Conservation (phyloP, 2,329 filamentous ascomycete species). For the Cladorrhinum sp. region DNA sequence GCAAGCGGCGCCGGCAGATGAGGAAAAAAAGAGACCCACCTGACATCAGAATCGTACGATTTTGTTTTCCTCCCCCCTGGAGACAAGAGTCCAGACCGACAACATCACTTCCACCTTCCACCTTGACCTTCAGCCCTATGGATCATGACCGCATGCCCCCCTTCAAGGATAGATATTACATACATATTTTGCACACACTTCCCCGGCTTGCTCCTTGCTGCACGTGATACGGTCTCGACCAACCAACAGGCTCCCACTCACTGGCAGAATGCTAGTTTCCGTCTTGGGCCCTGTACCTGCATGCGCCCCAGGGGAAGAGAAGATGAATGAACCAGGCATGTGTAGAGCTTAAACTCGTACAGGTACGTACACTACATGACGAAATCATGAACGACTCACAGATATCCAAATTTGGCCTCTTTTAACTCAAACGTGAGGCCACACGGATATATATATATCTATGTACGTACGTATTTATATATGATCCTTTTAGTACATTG, state of each 20-base stretch:
- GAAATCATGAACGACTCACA: too few species aligned
- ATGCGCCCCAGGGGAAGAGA: background rate
- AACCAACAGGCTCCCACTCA: background rate
- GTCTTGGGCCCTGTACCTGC: background rate
- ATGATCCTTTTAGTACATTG: too few species aligned
- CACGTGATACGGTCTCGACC: background rate
- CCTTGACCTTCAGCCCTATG: slow-evolving; percentile 16
- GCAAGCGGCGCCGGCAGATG: slow-evolving; percentile 2
- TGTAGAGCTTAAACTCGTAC: too few species aligned
- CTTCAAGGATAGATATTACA: background rate
- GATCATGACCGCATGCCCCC: background rate
- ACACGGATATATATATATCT: too few species aligned
- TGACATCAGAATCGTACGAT: slow-evolving; percentile 31
- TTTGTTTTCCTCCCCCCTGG: slow-evolving; percentile 9
- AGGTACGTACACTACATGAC: too few species aligned
- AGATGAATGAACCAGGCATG: too few species aligned
- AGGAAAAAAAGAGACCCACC: slow-evolving; percentile 10
- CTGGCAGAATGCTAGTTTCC: background rate
- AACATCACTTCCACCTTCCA: slow-evolving; percentile 1
- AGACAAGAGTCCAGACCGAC: slow-evolving; percentile 8
- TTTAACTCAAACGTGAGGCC: too few species aligned
- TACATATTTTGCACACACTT: background rate
- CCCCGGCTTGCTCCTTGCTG: background rate
- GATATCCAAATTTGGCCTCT: too few species aligned
- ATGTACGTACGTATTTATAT: too few species aligned